Evolutionary conservation across 106 monocot genomes (phyloP).

Genomic region (Xerophyta viscosa): DNA sequence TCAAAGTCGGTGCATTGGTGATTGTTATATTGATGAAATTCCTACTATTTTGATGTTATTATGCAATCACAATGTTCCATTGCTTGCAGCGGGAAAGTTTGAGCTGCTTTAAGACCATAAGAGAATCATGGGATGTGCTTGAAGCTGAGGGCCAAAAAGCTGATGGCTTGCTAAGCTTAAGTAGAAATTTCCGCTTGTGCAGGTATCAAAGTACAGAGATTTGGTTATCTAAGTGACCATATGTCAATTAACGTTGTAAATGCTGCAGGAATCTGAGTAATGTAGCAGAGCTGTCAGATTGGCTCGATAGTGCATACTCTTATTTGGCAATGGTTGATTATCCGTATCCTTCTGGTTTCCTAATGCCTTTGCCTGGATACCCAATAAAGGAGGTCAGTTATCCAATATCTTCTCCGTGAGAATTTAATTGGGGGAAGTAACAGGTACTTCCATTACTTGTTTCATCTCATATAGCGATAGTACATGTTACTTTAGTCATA

Average conservation of each 20-base stretch:
- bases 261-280: constrained; percentile 48
- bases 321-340: constrained; percentile 93
- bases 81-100: constrained; percentile 72
- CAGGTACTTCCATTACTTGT: too few relatives aligned
- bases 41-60: not conserved
- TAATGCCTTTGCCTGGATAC: constrained; percentile 89
- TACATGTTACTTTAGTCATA: too few relatives aligned
- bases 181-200: constrained; percentile 62
- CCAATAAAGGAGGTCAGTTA: constrained; percentile 82
- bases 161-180: constrained; percentile 58
- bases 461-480: too few relatives aligned
- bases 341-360: constrained; percentile 70
- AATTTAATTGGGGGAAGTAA: too few relatives aligned
- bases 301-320: constrained; percentile 81
- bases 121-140: constrained; percentile 70
- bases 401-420: not conserved
- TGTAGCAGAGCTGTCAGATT: constrained; percentile 60
- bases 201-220: constrained; percentile 26
- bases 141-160: constrained; percentile 30
- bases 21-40: not conserved
- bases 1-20: constrained; percentile 34
- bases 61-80: not conserved
- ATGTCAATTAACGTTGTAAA: too few relatives aligned
- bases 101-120: constrained; percentile 76
- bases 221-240: too few relatives aligned